Conservation (phyloP, 305 asterid genomes). For the Solanum hybrid region DNA sequence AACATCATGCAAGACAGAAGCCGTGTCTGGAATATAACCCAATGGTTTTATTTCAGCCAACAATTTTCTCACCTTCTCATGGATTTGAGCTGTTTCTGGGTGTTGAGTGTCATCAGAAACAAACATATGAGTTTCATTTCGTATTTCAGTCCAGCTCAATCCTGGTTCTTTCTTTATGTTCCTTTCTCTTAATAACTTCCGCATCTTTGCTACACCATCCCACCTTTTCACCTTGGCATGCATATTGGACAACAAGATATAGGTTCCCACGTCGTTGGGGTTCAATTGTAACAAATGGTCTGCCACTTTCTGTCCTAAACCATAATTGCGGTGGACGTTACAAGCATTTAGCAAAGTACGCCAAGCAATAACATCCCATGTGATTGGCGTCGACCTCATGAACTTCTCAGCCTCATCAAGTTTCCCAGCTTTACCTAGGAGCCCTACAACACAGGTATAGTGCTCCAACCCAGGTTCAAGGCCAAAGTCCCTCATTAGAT, state of each 20-base stretch:
- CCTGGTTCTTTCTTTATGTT: conserved; percentile 86
- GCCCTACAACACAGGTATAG: conserved; percentile 65
- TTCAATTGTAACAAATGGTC: conserved; percentile 36
- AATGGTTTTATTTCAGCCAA: conserved; percentile 41
- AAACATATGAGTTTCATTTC: conserved; percentile 51
- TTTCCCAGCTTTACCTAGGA: conserved; percentile 55
- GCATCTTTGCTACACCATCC: conserved; percentile 46
- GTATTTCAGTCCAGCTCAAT: conserved; percentile 76
- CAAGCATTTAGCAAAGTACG: conserved; percentile 83
- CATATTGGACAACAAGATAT: conserved; percentile 61
- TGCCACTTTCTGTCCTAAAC: conserved; percentile 47
- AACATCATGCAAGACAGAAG: conserved; percentile 55
- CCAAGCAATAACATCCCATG: conserved; percentile 70
- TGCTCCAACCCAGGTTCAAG: conserved; percentile 76
- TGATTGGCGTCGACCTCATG: conserved; percentile 40
- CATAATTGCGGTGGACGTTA: conserved; percentile 46
- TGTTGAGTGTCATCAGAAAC: conserved; percentile 58
- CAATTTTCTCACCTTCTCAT: conserved; percentile 38
- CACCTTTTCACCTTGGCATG: conserved; percentile 65
- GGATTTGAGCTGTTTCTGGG: conserved; percentile 44
- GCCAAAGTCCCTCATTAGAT: conserved; percentile 36
- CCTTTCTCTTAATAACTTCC: conserved; percentile 48
- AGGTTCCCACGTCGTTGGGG: conserved; percentile 62
- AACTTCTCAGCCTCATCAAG: conserved; percentile 64
- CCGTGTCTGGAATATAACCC: conserved; percentile 49